Percentiles rank a stretch among this genome's conserved stretches.
These are phyloP conservation scores for Pseudotsuga menziesii DNA, from an alignment of 75 land plant species.

Conservation along the genomic window DNA sequence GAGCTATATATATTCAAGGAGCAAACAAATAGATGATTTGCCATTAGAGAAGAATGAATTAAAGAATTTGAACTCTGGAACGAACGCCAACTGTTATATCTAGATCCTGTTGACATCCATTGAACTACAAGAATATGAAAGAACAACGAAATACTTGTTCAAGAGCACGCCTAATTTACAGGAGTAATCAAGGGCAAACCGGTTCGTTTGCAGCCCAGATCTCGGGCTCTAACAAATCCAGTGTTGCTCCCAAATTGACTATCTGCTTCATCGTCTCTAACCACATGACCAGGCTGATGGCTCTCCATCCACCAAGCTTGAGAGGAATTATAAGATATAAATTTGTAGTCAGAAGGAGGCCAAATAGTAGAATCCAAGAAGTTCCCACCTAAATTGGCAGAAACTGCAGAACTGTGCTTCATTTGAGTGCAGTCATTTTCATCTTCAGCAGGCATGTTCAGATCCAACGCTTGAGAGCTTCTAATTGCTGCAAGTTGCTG, in stretches of 20 bases:
- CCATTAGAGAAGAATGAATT: too few species aligned
- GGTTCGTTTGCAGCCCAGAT: neutral
- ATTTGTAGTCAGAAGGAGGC: neutral
- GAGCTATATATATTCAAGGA: too few species aligned
- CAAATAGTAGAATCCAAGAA: too few species aligned
- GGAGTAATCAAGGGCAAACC: neutral
- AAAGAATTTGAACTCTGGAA: too few species aligned
- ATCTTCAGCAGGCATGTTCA: constrained; percentile 48
- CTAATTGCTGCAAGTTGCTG: neutral
- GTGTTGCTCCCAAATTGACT: neutral
- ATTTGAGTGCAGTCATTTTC: constrained; percentile 22
- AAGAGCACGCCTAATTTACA: neutral
- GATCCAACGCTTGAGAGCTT: constrained; percentile 30
- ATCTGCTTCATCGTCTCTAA: neutral
- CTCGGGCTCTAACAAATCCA: neutral
- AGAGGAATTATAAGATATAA: neutral
- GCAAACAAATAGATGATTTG: too few species aligned
- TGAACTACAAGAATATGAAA: too few species aligned
- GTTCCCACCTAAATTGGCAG: neutral
- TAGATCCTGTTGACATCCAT: too few species aligned
- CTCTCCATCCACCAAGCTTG: neutral
- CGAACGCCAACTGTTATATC: too few species aligned
- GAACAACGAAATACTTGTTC: too few species aligned
- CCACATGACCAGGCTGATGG: neutral
- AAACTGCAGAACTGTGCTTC: neutral